Base-by-base conservation (phyloP, 2,329 filamentous ascomycete species). In the Zelopaecilomyces penicillatus region DNA sequence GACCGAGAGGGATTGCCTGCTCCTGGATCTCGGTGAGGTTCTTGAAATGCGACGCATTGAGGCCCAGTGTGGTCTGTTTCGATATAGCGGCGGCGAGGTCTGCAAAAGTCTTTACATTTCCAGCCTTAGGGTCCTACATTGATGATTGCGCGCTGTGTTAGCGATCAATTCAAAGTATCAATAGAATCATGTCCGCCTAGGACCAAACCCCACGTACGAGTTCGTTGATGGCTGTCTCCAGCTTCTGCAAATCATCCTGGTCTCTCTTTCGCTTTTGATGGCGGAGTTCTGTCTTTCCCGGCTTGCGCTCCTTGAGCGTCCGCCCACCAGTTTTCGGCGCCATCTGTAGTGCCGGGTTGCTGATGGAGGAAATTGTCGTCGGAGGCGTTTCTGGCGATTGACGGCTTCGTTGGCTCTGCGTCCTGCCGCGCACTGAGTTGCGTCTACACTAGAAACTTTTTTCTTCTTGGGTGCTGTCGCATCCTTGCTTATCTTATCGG, bases 1-100 rank as follows among this genome's bases (percentile, higher is more conserved):
- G 75, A 6, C 87, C 90, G 49, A 89, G 74, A 5, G 87, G 89
- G 48, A 98, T 84, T n/a, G 90, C 89, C 58, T 83, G 83, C 40
- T 84, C 77, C 69, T 98, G 93, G 56, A 98, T 87, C 53, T 95
- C 90, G 50, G 93, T 98, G 53, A 96, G 74, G 40, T 79, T 82
- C 58, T 90, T 86, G 70, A 91, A 98, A 64, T 97, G 89, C 9
- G 87, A 89, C 35, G 85, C 76, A 52, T 90, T 80, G 50, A 98
- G 79, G 42, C 93, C 93, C 19, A 76, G 76, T 31, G 78, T 71
- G 3, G 93, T 97, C 11, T 87, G 76, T 52, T 83, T 76, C 43
- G 89, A 97, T 45, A 98, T 42, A 4, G 43, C 46, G 11, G 33
- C 76, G 11, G 93, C 93, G 0, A 98, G 76, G 46, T 95, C 82